Evolutionary conservation across 495 filamentous ascomycete genomes (phyloP), one percentile per base, ranked within the genome.

Genomic region (Baudoinia panamericana): DNA sequence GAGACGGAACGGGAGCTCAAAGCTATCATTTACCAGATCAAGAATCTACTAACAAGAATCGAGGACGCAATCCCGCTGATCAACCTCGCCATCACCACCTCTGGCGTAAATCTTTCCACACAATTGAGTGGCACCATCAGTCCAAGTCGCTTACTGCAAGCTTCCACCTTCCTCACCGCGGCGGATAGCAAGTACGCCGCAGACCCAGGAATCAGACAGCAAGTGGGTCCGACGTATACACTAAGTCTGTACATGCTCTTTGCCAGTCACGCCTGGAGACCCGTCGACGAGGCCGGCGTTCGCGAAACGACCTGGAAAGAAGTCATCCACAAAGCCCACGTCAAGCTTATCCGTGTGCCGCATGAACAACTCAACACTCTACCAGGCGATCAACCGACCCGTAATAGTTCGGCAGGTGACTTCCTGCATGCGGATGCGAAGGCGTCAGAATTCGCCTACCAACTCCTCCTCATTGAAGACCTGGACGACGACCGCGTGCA

Each of bases 161-260:
- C 90, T 16, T 95, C 88, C 52, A 86, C 84, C 18, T 82, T 95
- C 45, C 71, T 99, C 24, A 92, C 78, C 25, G 78, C 81, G 34
- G 87, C 85, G 3, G 92, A 96, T 60, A 76, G 78, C 0, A 80
- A 86, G 45, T 96, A 92, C 57, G 69, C 83, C 1, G 10, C 43
- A 16, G 25, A 42, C 21, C 29, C 38, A 3, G 36, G 21, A 17
- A n/a, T 17, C 5, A 34, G 46, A 20, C 42, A 47, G 17, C 92
- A 95, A 50, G 75, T 96, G 36, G 92, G 92, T 0, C 83, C 90
- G 0, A 76, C 78, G 0, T 96, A 95, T 54, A 84, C 73, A 0
- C 57, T 96, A 12, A 92, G 88, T 1, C 67, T 96, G 58, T 99
- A 96, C 62, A 96, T 99, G 92, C 74, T 95, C 4, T 99, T 96